A percentile compares a stretch with the other conserved stretches of the same genome.
Evolutionary conservation across 345 rosid genomes (phyloP).

Genomic region (Trapa bicornis): DNA sequence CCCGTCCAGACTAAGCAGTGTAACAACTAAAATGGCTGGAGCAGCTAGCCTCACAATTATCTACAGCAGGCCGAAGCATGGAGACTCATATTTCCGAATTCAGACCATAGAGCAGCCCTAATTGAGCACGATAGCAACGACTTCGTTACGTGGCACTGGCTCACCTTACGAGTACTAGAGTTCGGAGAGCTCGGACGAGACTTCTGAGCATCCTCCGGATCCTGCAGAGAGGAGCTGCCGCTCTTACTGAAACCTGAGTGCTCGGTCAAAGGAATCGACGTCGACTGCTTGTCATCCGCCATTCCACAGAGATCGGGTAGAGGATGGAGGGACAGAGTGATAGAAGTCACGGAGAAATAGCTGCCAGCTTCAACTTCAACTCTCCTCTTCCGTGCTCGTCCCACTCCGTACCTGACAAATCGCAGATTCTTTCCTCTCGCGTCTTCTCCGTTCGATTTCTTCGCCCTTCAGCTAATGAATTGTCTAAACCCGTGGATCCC

Average conservation of each 20-base stretch:
- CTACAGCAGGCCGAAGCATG: not conserved
- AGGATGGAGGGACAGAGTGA: not conserved
- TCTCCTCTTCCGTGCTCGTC: not conserved
- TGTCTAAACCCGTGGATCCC: not conserved
- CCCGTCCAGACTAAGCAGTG: not conserved
- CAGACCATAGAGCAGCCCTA: not conserved
- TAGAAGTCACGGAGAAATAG: not conserved
- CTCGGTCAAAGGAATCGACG: slow-evolving; percentile 19
- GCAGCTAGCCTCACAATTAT: not conserved
- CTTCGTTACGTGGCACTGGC: not conserved
- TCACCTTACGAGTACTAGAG: slow-evolving; percentile 74
- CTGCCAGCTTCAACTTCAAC: not conserved
- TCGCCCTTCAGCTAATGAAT: not conserved
- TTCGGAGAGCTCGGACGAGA: slow-evolving; percentile 59
- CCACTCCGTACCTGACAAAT: not conserved
- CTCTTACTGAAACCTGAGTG: slow-evolving; percentile 8
- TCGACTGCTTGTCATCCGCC: slow-evolving; percentile 19
- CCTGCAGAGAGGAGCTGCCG: slow-evolving; percentile 13
- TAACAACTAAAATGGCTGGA: not conserved
- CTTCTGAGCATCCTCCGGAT: slow-evolving; percentile 42
- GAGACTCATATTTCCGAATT: not conserved
- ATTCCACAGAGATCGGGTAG: not conserved
- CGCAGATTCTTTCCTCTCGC: not conserved
- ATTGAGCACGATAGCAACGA: not conserved
- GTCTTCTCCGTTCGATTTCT: not conserved